These are phyloP conservation scores for Eimeria praecox DNA, from an alignment of 169 alveolate species.

Conservation along the genomic window DNA sequence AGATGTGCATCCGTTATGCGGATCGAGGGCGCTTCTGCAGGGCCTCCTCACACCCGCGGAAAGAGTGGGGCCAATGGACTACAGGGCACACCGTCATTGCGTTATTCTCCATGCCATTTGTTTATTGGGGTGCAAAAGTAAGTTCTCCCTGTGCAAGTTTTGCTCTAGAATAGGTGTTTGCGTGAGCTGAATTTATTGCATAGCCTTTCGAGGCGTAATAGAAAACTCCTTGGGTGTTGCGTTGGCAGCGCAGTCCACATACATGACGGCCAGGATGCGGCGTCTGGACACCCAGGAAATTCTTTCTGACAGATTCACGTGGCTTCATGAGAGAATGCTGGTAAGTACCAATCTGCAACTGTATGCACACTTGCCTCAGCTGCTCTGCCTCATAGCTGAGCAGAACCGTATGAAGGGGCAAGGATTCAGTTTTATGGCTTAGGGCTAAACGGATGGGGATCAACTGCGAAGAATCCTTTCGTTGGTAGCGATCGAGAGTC, in stretches of 20 bases:
- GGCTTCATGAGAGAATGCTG: constrained; percentile 85
- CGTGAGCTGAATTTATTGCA: background rate
- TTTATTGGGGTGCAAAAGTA: constrained; percentile 33
- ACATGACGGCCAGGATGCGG: constrained; percentile 70
- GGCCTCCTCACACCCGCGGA: background rate
- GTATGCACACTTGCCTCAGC: background rate
- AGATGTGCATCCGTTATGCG: background rate
- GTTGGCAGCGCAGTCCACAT: constrained; percentile 70
- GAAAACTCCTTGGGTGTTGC: background rate
- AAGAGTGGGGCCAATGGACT: constrained; percentile 2
- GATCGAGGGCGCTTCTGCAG: background rate
- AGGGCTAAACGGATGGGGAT: background rate
- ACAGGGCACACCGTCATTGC: constrained; percentile 65
- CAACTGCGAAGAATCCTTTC: background rate
- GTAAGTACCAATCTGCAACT: constrained; percentile 26
- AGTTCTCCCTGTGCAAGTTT: background rate
- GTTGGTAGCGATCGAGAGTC: background rate
- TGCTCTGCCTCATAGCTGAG: background rate
- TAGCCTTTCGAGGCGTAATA: background rate
- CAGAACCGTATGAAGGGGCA: background rate
- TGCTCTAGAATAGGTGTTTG: background rate
- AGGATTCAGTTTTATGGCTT: background rate
- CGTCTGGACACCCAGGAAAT: constrained; percentile 79
- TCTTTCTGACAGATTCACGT: constrained; percentile 82
- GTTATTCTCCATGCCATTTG: constrained; percentile 9